Evolutionary conservation across 23 red algal species (phyloP).

Genomic region (Agarophyton chilense): DNA sequence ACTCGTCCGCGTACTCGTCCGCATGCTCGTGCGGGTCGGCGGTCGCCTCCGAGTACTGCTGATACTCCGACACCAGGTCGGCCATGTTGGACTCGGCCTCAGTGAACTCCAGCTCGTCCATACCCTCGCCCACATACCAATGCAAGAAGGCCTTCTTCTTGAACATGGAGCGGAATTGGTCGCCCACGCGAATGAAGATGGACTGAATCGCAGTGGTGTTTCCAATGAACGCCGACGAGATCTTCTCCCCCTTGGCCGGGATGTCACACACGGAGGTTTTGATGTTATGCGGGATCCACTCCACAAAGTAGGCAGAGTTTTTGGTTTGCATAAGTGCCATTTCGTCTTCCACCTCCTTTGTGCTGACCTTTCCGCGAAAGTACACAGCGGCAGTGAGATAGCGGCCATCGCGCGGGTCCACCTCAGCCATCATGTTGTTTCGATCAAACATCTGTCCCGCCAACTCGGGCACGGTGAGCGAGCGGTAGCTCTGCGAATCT

Average conservation of each 20-base stretch:
- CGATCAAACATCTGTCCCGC: slow-evolving; percentile 96
- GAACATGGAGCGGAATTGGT: slow-evolving; percentile 98
- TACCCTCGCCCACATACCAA: slow-evolving; percentile 99
- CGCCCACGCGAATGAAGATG: slow-evolving; percentile 97
- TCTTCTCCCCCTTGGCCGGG: slow-evolving; percentile 77
- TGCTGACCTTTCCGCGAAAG: slow-evolving; percentile 98
- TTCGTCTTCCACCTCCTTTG: slow-evolving; percentile 99
- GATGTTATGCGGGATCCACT: slow-evolving; percentile 99
- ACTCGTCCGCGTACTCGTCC: slow-evolving; percentile 49
- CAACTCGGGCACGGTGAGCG: slow-evolving; percentile 82
- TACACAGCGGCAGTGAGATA: slow-evolving; percentile 99
- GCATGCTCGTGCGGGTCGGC: slow-evolving; percentile 17
- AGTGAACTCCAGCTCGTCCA: slow-evolving; percentile 99
- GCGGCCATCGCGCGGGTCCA: slow-evolving; percentile 95
- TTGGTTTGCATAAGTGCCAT: slow-evolving; percentile 96
- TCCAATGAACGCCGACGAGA: slow-evolving; percentile 92
- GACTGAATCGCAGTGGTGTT: slow-evolving; percentile 98
- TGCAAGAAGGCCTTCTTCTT: slow-evolving; percentile 98
- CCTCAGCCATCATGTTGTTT: slow-evolving; percentile 98
- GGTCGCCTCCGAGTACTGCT: slow-evolving; percentile 91
- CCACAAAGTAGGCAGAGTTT: slow-evolving; percentile 97
- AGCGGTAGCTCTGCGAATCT: slow-evolving; percentile 74
- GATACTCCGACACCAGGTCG: slow-evolving; percentile 93
- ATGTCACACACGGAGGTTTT: slow-evolving; percentile 98
- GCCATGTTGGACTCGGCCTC: slow-evolving; percentile 98